Base-by-base conservation (phyloP, 2,329 filamentous ascomycete genomes). In the Xylariaceae sp. region DNA sequence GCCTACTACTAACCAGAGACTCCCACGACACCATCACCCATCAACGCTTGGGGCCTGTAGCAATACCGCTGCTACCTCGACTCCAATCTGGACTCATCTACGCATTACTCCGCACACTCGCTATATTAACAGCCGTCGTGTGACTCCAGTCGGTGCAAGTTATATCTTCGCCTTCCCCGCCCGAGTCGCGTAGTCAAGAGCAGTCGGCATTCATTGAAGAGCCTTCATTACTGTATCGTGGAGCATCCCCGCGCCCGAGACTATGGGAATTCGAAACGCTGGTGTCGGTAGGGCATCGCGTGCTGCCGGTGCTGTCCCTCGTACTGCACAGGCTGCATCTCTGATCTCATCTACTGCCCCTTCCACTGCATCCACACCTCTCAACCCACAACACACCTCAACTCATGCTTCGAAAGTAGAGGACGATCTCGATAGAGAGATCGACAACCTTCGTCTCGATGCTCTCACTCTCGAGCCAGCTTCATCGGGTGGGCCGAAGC, bases 391-490 rank as follows among this genome's bases (percentile, higher is more conserved):
- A 34, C 68, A 69, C 10, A 67, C 75, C 5, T 75, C 75, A 2
- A 72, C 74, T 2, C 71, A 73, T 58, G 56, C 72, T 18, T 73
- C 76, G 30, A 73, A 76, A 47, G 71, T 69, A 48, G 75, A 78
- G n/a, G 67, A 69, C 15, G 76, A 75, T 13, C 41, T 64, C 30
- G 64, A 77, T 54, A 75, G 78, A n/a, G 73, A 75, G 4, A 68
- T 76, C 15, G 69, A 74, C 57, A 70, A 73, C 4, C 64, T 80
- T 30, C 68, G 74, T 30, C 76, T 83, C 44, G 73, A 74, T 45
- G 72, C 73, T 1, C 68, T 83, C 15, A 78, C 77, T 1, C 71
- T 82, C 30, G 73, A 75, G 53, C 73, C 74, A 1, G 56, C 67
- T 23, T 60, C 64, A 17, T 56, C 64, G 49, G 65, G 64, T 17